Evolutionary conservation across 2,329 filamentous ascomycete species (phyloP).

Genomic region (Colletotrichum eremochloae): DNA sequence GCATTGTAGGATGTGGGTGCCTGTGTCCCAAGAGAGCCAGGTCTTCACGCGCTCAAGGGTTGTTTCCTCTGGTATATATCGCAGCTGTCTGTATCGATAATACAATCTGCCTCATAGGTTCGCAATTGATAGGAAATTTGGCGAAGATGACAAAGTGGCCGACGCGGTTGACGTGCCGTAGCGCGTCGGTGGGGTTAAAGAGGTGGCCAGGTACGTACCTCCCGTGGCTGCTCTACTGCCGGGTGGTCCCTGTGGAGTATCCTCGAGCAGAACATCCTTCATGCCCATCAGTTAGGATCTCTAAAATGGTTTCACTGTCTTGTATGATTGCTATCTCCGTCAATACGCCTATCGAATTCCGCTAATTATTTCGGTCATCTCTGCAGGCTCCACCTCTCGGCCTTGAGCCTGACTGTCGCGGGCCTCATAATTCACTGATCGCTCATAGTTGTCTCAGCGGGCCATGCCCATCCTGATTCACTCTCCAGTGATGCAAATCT

Average conservation of each 20-base stretch:
- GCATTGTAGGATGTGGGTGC: constrained; percentile 3
- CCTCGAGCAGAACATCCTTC: not conserved
- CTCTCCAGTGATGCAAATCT: not conserved
- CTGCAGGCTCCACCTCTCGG: not conserved
- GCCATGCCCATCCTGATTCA: not conserved
- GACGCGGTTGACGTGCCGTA: constrained; percentile 36
- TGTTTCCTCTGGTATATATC: not conserved
- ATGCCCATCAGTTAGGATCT: not conserved
- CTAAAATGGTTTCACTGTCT: not conserved
- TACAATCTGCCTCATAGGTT: not conserved
- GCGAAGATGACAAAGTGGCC: not conserved
- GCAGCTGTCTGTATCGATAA: not conserved
- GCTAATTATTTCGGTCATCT: not conserved
- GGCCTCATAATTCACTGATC: not conserved
- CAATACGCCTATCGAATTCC: not conserved
- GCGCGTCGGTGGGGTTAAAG: constrained; percentile 33
- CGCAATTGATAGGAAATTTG: constrained; percentile 16
- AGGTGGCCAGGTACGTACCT: constrained; percentile 3
- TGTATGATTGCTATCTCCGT: no score
- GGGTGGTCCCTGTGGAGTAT: constrained; percentile 20
- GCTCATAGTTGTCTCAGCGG: not conserved
- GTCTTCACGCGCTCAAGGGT: no score
- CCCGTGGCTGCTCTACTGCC: not conserved
- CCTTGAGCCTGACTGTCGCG: not conserved
- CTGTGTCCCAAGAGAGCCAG: no score